Percentiles rank a stretch among this genome's conserved stretches.
Evolutionary conservation across 2,329 filamentous ascomycete genomes (phyloP).

Genomic region (Alternaria hordeiaustralica): DNA sequence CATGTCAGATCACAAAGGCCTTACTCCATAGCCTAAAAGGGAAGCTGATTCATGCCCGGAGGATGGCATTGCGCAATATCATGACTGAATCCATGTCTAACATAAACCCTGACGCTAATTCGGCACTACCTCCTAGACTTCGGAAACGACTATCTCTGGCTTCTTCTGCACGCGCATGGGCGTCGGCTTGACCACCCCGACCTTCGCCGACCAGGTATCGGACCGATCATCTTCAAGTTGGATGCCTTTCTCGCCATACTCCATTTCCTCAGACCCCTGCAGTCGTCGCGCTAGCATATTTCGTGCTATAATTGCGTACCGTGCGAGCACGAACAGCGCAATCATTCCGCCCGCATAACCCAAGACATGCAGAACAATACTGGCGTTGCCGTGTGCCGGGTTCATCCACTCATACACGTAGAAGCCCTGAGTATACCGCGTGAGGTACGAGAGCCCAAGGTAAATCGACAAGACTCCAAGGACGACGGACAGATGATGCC

Average conservation of each 20-base stretch:
- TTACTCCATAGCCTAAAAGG: background rate
- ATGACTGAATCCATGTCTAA: background rate
- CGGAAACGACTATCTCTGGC: background rate
- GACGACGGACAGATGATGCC: constrained; percentile 69
- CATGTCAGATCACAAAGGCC: background rate
- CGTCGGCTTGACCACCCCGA: constrained; percentile 11
- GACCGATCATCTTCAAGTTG: constrained; percentile 14
- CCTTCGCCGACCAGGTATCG: constrained; percentile 20
- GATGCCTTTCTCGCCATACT: constrained; percentile 15
- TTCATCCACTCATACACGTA: constrained; percentile 71
- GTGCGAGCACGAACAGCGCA: constrained; percentile 24
- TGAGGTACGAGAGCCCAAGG: constrained; percentile 74
- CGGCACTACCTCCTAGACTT: background rate
- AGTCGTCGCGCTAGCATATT: constrained; percentile 18
- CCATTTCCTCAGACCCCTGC: background rate
- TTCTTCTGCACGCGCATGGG: constrained; percentile 2
- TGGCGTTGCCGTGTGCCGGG: constrained; percentile 29
- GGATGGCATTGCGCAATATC: background rate
- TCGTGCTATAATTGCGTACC: constrained; percentile 19
- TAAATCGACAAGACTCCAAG: constrained; percentile 73
- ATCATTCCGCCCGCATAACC: constrained; percentile 31
- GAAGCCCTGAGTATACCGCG: constrained; percentile 69
- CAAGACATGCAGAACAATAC: constrained; percentile 30
- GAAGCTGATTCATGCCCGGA: background rate
- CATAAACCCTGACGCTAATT: background rate